Evolutionary conservation across 163 green algal species (phyloP).

Genomic region (Picocystis sp.): DNA sequence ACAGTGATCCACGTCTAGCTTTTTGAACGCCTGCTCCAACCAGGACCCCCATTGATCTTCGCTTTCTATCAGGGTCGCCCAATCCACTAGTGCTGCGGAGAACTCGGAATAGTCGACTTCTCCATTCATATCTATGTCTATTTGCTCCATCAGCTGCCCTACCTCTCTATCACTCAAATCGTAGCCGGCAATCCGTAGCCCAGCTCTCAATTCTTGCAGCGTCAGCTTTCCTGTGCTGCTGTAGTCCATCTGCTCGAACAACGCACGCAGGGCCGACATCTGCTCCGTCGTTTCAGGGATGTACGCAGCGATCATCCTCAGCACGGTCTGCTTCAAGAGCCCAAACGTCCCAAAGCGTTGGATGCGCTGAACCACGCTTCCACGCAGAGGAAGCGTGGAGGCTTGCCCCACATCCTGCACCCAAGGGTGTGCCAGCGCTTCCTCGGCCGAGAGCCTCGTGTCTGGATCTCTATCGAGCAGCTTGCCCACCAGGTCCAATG

Average conservation of each 20-base stretch:
- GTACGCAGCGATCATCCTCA: slow-evolving; percentile 66
- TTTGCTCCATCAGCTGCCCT: slow-evolving; percentile 8
- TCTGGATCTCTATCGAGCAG: slow-evolving; percentile 43
- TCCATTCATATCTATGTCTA: slow-evolving; percentile 15
- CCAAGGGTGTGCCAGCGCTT: slow-evolving; percentile 58
- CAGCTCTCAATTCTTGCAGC: neutral
- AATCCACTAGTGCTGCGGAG: slow-evolving; percentile 11
- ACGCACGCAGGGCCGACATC: neutral
- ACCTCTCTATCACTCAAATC: slow-evolving; percentile 13
- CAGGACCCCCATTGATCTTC: neutral
- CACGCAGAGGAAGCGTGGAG: slow-evolving; percentile 29
- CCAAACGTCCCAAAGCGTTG: slow-evolving; percentile 82
- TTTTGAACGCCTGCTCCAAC: slow-evolving; percentile 11
- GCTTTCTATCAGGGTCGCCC: slow-evolving; percentile 8
- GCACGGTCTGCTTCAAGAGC: slow-evolving; percentile 67
- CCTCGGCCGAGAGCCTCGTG: slow-evolving; percentile 38
- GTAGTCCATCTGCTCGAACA: too few relatives aligned
- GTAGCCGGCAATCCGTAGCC: slow-evolving; percentile 12
- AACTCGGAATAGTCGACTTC: slow-evolving; percentile 13
- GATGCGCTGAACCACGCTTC: slow-evolving; percentile 64
- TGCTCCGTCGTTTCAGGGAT: slow-evolving; percentile 8
- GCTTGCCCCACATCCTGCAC: slow-evolving; percentile 23
- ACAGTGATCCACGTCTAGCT: slow-evolving; percentile 13
- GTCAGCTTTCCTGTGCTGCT: too few relatives aligned
- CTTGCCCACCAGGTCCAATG: slow-evolving; percentile 36